Base-by-base conservation (phyloP, 257 asterid species). In the Rauvolfia tetraphylla region DNA sequence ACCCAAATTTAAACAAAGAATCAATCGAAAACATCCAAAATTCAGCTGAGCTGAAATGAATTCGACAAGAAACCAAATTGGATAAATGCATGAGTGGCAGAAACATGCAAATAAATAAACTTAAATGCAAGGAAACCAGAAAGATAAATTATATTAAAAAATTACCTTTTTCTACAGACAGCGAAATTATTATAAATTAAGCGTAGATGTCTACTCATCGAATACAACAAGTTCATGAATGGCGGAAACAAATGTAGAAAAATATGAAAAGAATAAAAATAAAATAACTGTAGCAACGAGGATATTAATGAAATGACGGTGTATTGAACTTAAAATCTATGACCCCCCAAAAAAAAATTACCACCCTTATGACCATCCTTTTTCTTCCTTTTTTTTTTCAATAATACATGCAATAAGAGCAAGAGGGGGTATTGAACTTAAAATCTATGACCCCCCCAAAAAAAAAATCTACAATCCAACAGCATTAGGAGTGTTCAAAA, bases 81-180 rank as follows among this genome's bases (percentile, higher is more conserved):
- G 10, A 42, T 57, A 20, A 74, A 74, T 72, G 48, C 67, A 61
- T 74, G 58, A 41, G 8, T 33, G 23, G 23, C 5, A 44, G 13
- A 31, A 33, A 33, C 58, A 67, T 34, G 73, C 68, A 53, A 31
- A 66, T 66, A 36, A 31, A 75, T 0, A 33, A 72, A 72, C 58
- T 48, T 11, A 46, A 39, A 76, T 39, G 11, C 44, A 33, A 27
- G 31, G 42, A 17, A 69, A 66, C n/a, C 20, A 3, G 36, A 72
- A 72, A 75, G 12, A 62, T 11, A 12, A 4, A 41, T 44, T 7
- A 0, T 1, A 1, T 4, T 59, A 42, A 67, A 38, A 67, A 29
- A 4, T 31, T 70, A 77, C 80, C 80, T 77, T 77, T 23, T 67
- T n/a, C 11, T 22, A 57, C 51, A 56, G 51, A 20, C 34, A 76